phyloP scores from a whole-genome alignment of 2,329 filamentous ascomycete genomes.

The Calonectria crousiana region DNA sequence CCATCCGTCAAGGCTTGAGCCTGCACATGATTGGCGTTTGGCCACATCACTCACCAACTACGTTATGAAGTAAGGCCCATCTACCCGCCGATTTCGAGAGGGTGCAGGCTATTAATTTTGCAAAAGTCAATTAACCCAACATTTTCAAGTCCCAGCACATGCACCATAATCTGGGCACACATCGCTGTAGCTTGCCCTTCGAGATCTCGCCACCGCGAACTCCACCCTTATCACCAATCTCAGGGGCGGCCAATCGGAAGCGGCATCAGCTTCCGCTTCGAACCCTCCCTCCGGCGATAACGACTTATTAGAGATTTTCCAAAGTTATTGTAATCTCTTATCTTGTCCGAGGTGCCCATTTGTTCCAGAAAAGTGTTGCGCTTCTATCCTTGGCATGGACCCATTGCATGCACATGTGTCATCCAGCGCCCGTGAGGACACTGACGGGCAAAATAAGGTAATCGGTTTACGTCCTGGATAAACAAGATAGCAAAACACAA shows the following conservation, averaged over 20 bases:
- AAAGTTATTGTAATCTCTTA: neutral
- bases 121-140: neutral
- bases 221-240: neutral
- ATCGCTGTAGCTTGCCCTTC: neutral
- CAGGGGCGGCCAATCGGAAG: neutral
- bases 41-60: neutral
- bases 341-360: neutral
- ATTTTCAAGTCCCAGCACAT: neutral
- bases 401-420: neutral
- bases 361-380: neutral
- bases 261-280: too few species aligned
- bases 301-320: neutral
- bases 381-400: neutral
- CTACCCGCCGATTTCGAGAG: neutral
- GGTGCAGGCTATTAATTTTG: neutral
- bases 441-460: neutral
- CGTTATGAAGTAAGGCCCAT: neutral
- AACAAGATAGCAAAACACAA: neutral
- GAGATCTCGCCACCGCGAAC: neutral
- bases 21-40: neutral
- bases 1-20: neutral
- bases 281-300: neutral
- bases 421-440: neutral
- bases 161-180: neutral
- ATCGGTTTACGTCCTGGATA: neutral